Base-by-base conservation (phyloP, 2,329 filamentous ascomycete species). In the Trichoderma sp. region DNA sequence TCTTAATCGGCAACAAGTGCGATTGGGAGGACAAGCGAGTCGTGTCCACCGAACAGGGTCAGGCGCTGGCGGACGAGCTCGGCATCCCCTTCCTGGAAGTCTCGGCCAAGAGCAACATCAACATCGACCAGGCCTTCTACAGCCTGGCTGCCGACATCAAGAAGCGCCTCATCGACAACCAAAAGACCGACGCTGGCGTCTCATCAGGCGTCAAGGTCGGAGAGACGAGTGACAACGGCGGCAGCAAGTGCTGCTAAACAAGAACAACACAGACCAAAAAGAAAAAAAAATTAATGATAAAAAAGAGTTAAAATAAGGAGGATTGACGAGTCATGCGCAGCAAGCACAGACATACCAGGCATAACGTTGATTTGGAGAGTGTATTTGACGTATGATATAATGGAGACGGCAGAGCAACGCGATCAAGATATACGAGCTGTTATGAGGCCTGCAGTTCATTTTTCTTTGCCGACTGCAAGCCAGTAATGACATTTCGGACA, bases 1-100 rank as follows among this genome's bases (percentile, higher is more conserved):
- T 99, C 79, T 88, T 99, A 74, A 97, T 99, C 75, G 96, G 96
- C 80, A 99, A 99, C 88, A 99, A 99, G 85, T 99, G 96, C 84
- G 96, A 99, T 83, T 98, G 96, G 96, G 96, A 98, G 83, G 96
- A 99, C 84, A 98, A 98, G 87, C 91, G 96, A 75, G 94, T 92
- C 68, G 92, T 99, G 53, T 94, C 93, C 61, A 97, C 92, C 70
- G 94, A 97, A 81, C 91, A 94, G 78, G 96, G 96, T 75, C 94
- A 99, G 82, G 91, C 91, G 73, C 88, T 99, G 68, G 96, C 96
- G 70, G 92, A 97, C 82, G 96, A 98, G 83, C 90, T 99, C 71
- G 94, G 94, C 77, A 97, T 99, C 73, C 95, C 96, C 24, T 99
- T 99, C 87, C 92, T 99, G 80, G 96, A 99, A 81, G 96, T 99